Conservation (phyloP, 768 basidiomycete species). For the Tricholoma saponaceum region DNA sequence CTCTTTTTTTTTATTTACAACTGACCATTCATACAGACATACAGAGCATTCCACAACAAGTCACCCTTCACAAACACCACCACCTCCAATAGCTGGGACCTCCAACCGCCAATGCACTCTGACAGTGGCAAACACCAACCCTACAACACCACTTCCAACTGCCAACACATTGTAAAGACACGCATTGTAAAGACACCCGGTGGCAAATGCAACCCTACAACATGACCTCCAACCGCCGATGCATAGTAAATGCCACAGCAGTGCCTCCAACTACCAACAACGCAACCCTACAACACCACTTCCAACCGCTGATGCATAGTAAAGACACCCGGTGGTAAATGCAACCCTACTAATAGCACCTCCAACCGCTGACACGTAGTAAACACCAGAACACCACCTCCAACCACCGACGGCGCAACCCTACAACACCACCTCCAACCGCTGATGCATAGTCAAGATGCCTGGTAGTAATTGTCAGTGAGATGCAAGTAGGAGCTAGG, state of each 20-base stretch:
- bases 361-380: too few relatives aligned
- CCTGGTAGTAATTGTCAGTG: background rate
- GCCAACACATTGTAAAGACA: conserved; percentile 59
- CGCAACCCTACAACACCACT: too few relatives aligned
- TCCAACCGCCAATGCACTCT: conserved; percentile 87
- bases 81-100: conserved; percentile 97
- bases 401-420: background rate
- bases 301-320: conserved; percentile 28
- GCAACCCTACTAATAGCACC: background rate
- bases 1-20: background rate
- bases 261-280: too few relatives aligned
- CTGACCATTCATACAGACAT: background rate
- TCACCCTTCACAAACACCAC: conserved; percentile 45
- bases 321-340: conserved; percentile 97
- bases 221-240: too few relatives aligned
- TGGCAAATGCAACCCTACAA: conserved; percentile 48
- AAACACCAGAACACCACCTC: background rate
- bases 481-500: background rate
- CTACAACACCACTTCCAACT: conserved; percentile 97
- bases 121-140: conserved; percentile 89
- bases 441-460: background rate
- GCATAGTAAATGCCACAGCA: too few relatives aligned
- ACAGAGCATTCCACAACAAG: background rate
- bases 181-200: conserved; percentile 87
- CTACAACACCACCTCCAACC: background rate